A percentile compares a stretch with the other conserved stretches of the same genome.
Conservation (phyloP, 345 rosid species). For the Reutealis trisperma region DNA sequence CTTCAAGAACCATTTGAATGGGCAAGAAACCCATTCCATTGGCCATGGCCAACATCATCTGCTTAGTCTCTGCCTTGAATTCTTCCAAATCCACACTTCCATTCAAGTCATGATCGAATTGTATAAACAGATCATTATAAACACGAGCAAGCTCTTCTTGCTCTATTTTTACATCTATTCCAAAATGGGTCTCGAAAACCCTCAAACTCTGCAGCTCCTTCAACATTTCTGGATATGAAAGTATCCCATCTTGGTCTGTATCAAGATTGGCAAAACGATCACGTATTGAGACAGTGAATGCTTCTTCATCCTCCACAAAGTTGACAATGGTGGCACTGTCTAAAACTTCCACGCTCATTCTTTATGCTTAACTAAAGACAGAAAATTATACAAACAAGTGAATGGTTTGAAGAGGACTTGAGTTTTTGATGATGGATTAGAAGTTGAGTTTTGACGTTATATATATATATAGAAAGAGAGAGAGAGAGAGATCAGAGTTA, state of each 20-base stretch:
- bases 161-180: slow-evolving; percentile 34
- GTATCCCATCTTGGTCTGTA: slow-evolving; percentile 36
- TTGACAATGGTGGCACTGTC: slow-evolving; percentile 40
- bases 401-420: not conserved
- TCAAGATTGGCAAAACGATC: slow-evolving; percentile 40
- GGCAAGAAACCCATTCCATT: slow-evolving; percentile 52
- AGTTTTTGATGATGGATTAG: too few species aligned
- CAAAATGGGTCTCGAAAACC: slow-evolving; percentile 45
- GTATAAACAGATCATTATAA: slow-evolving; percentile 35
- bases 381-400: too few species aligned
- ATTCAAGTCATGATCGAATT: slow-evolving; percentile 44
- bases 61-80: slow-evolving; percentile 47
- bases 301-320: slow-evolving; percentile 50
- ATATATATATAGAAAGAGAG: too few species aligned
- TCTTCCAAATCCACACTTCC: slow-evolving; percentile 45
- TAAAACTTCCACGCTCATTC: slow-evolving; percentile 47
- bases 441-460: too few species aligned
- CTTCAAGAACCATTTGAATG: slow-evolving; percentile 50
- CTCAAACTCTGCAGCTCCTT: slow-evolving; percentile 44
- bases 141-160: slow-evolving; percentile 27
- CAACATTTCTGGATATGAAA: slow-evolving; percentile 44
- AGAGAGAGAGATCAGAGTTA: too few species aligned
- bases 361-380: not conserved
- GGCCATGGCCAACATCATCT: slow-evolving; percentile 52
- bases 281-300: slow-evolving; percentile 24